These are phyloP conservation scores for Ustilago hordei DNA, from an alignment of 1,284 basidiomycete species.

Conservation along the genomic window DNA sequence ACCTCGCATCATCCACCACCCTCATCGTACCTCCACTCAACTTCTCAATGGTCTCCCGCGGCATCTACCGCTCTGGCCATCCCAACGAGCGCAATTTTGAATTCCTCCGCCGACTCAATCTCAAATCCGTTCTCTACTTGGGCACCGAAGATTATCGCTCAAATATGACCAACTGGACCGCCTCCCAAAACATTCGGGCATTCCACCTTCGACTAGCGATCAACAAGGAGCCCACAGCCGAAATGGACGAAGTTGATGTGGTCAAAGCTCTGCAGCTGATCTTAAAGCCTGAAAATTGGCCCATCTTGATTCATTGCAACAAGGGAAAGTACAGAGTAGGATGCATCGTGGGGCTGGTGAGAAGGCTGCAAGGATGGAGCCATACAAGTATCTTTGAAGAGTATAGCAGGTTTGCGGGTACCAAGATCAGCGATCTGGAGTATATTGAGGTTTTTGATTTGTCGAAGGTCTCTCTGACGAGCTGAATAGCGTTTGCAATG, in stretches of 20 bases:
- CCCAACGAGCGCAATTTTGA: conserved; percentile 68
- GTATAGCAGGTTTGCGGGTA: conserved; percentile 65
- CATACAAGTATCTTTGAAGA: conserved; percentile 68
- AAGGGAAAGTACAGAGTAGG: conserved; percentile 68
- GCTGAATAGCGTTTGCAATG: background rate
- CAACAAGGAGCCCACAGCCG: conserved; percentile 68
- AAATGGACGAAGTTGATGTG: conserved; percentile 64
- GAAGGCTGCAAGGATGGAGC: conserved; percentile 67
- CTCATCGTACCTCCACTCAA: conserved; percentile 68
- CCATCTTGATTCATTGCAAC: conserved; percentile 68
- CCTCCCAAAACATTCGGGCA: conserved; percentile 43
- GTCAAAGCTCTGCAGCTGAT: conserved; percentile 52
- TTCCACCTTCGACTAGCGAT: conserved; percentile 64
- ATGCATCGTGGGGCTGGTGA: conserved; percentile 61
- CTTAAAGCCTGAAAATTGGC: conserved; percentile 57
- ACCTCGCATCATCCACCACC: conserved; percentile 15
- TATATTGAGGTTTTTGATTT: conserved; percentile 65
- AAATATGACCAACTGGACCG: conserved; percentile 57
- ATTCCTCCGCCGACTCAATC: conserved; percentile 61
- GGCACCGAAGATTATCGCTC: conserved; percentile 65
- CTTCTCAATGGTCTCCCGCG: conserved; percentile 66
- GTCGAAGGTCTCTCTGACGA: conserved; percentile 21
- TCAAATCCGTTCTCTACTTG: conserved; percentile 64
- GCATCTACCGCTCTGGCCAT: conserved; percentile 66
- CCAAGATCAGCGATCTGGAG: conserved; percentile 65